Conservation (phyloP, 176 grass and related monocot species). For the Oryza glaberrima region DNA sequence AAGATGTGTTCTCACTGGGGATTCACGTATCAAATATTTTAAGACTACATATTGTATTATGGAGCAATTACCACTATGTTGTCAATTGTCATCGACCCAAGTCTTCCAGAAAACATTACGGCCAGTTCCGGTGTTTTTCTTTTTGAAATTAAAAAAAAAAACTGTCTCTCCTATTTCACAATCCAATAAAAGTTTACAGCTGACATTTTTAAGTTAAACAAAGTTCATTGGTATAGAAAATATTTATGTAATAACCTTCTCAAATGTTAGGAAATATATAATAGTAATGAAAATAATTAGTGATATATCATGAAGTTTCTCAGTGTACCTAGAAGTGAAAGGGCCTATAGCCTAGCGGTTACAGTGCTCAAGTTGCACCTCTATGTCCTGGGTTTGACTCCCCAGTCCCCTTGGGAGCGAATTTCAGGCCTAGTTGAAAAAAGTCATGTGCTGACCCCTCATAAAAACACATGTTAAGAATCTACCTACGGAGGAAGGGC, state of each 20-base stretch:
- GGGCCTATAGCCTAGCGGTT: too few relatives aligned
- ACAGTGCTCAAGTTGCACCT: too few relatives aligned
- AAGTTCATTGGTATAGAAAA: neutral
- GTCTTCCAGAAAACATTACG: neutral
- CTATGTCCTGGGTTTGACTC: too few relatives aligned
- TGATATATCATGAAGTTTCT: neutral
- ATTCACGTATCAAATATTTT: neutral
- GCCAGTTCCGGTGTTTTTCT: neutral
- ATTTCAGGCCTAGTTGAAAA: too few relatives aligned
- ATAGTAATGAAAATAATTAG: neutral
- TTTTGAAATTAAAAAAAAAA: neutral
- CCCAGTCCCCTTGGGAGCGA: too few relatives aligned
- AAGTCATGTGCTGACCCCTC: too few relatives aligned
- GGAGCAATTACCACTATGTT: neutral
- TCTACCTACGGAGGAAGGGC: too few relatives aligned
- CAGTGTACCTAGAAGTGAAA: neutral
- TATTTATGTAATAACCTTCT: constrained; percentile 16
- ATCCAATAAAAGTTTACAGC: neutral
- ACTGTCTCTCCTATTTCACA: neutral
- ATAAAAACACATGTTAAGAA: too few relatives aligned
- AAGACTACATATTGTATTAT: neutral
- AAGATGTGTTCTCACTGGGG: neutral
- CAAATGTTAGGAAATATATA: neutral
- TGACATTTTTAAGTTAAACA: neutral
- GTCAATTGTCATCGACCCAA: neutral